Evolutionary conservation across 164 flowering plant genomes (phyloP), one percentile per base, ranked within the genome.

Genomic region (Santalum album): DNA sequence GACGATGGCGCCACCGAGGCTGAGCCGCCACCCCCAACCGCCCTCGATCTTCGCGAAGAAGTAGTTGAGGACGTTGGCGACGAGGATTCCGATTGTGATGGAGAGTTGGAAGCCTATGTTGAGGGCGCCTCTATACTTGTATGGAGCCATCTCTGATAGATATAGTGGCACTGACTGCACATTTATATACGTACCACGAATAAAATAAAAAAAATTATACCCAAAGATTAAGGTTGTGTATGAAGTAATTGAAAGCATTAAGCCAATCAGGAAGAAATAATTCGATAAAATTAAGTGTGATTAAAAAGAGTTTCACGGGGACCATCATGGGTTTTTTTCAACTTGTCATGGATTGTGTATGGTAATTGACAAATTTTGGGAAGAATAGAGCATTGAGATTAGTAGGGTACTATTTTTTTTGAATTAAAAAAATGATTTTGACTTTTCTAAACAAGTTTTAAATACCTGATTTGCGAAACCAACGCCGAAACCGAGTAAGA

Each of bases 61-160:
- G 64, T 78, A 86, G 68, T 86, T 86, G 49, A 83, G 51, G 10
- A 86, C 69, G 39, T 74, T 84, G 64, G 95, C 95, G 1, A 76
- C 56, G 0, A 86, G 72, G 48, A 86, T 86, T 1, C 90, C 95
- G 21, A 86, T 52, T 22, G 88, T 82, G 75, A 86, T 83, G 16
- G 87, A 78, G 9, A 83, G 60, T 50, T 86, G 95, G 65, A 86
- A 86, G 23, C 82, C 81, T 26, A 81, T 83, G 81, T 86, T 86
- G 34, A 86, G 72, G 1, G 83, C 77, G 3, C 95, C 95, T 55
- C 95, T 74, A 65, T 59, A 75, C 52, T 58, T 80, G 80, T 82
- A 77, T 0, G 95, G 95, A 0, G 95, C 90, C 95, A 81, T 84
- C 66, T 86, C 95, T 1, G 90, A 86, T 21, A 86, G 75, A 76